Evolutionary conservation across 352 stramenopile genomes (phyloP).

Genomic region (Peronospora destructor): DNA sequence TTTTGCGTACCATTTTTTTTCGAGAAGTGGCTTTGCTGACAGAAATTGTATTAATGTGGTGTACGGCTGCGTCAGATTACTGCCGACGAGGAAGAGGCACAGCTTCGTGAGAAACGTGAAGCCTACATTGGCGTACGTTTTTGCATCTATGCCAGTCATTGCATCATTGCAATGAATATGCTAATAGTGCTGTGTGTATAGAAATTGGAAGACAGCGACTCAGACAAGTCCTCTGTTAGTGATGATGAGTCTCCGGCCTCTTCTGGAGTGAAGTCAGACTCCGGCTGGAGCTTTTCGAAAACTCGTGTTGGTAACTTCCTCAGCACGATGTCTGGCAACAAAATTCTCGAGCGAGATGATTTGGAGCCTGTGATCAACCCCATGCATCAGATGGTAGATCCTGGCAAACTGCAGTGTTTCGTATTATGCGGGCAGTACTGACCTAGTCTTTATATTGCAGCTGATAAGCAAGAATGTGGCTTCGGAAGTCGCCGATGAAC

Average conservation of each 20-base stretch:
- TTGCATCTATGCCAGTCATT: background rate
- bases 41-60: background rate
- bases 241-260: slow-evolving; percentile 64
- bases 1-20: background rate
- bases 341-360: slow-evolving; percentile 91
- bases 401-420: background rate
- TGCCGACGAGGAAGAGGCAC: slow-evolving; percentile 61
- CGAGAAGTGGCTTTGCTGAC: slow-evolving; percentile 1
- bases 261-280: slow-evolving; percentile 64
- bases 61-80: slow-evolving; percentile 33
- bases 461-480: slow-evolving; percentile 98
- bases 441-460: slow-evolving; percentile 26
- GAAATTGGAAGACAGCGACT: slow-evolving; percentile 64
- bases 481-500: slow-evolving; percentile 90
- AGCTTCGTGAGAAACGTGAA: slow-evolving; percentile 63
- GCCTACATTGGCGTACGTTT: slow-evolving; percentile 74
- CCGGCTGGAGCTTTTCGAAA: slow-evolving; percentile 76
- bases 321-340: slow-evolving; percentile 80
- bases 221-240: slow-evolving; percentile 55
- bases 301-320: slow-evolving; percentile 79
- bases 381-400: slow-evolving; percentile 87
- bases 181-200: slow-evolving; percentile 15
- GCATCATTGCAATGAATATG: background rate
- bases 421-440: background rate
- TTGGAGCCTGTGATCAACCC: slow-evolving; percentile 89